Percentiles rank a stretch among this genome's conserved stretches.
Conservation (phyloP, 768 basidiomycete species). For the Lactarius hengduanensis region DNA sequence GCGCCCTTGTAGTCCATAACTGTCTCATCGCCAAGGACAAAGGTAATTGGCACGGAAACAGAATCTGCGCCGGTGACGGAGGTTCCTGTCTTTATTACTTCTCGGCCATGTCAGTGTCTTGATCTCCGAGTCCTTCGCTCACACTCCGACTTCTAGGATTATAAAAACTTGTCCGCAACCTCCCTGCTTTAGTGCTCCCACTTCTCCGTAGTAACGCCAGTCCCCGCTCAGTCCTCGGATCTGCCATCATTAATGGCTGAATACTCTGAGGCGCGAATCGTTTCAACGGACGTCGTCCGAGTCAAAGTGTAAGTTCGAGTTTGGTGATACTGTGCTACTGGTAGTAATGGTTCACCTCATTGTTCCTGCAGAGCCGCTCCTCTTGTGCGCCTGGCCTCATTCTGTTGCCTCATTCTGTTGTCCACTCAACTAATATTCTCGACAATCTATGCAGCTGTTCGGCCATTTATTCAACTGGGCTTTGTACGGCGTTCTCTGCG, state of each 20-base stretch:
- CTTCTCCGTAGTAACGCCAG: too few relatives aligned
- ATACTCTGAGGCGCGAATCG: background rate
- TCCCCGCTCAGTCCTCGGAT: background rate
- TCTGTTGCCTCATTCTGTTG: background rate
- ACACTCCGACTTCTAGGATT: too few relatives aligned
- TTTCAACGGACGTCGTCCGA: background rate
- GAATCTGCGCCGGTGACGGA: too few relatives aligned
- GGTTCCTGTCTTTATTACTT: too few relatives aligned
- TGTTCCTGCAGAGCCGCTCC: background rate
- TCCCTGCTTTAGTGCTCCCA: too few relatives aligned
- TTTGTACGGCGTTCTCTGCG: conserved; percentile 3
- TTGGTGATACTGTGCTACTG: background rate
- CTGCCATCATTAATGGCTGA: too few relatives aligned
- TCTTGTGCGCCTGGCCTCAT: background rate
- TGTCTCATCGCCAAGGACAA: background rate
- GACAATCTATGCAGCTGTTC: background rate
- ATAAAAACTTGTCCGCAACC: too few relatives aligned
- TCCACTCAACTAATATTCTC: background rate
- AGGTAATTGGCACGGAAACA: too few relatives aligned
- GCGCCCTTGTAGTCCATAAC: background rate
- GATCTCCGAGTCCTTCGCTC: too few relatives aligned
- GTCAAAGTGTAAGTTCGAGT: background rate
- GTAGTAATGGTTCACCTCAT: background rate
- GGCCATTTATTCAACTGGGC: background rate
- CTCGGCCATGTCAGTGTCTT: too few relatives aligned